Evolutionary conservation across 371 early-diverging fungal species (phyloP).

Genomic region (Syncephalastrum contaminatum): DNA sequence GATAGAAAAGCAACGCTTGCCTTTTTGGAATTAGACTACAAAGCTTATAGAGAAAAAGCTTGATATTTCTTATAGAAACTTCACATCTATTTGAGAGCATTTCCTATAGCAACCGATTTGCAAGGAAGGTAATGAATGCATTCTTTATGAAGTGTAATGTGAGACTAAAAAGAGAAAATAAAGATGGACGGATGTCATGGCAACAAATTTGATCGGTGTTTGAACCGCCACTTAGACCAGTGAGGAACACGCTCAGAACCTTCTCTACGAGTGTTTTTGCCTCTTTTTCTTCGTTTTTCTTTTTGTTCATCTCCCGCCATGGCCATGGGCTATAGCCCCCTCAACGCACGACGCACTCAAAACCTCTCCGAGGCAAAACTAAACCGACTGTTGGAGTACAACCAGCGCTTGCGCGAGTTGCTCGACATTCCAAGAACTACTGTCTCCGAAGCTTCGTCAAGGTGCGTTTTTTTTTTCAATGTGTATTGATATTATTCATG

Average conservation of each 20-base stretch:
- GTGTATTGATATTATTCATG: not conserved
- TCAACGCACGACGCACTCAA: constrained; percentile 21
- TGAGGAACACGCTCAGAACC: not conserved
- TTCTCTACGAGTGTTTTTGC: not conserved
- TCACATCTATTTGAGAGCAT: too few relatives aligned
- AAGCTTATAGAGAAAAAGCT: too few relatives aligned
- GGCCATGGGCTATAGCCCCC: constrained; percentile 6
- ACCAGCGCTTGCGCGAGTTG: constrained; percentile 75
- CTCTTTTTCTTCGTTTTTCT: constrained; percentile 6
- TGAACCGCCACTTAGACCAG: not conserved
- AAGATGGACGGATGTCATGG: too few relatives aligned
- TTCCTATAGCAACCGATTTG: too few relatives aligned
- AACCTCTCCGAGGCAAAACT: constrained; percentile 72
- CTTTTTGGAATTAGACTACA: too few relatives aligned
- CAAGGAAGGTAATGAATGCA: too few relatives aligned
- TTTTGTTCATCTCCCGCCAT: constrained; percentile 4
- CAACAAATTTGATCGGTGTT: not conserved
- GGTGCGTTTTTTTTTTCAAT: not conserved
- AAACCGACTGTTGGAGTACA: constrained; percentile 74
- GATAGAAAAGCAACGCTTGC: too few relatives aligned
- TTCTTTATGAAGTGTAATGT: too few relatives aligned
- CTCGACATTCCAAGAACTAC: constrained; percentile 78
- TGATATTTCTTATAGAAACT: too few relatives aligned
- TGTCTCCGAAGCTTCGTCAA: constrained; percentile 70
- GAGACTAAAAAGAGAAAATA: not conserved